Evolutionary conservation across 2,329 filamentous ascomycete species (phyloP), one percentile per base, ranked within the genome.

Genomic region (Ophiostoma quercus): DNA sequence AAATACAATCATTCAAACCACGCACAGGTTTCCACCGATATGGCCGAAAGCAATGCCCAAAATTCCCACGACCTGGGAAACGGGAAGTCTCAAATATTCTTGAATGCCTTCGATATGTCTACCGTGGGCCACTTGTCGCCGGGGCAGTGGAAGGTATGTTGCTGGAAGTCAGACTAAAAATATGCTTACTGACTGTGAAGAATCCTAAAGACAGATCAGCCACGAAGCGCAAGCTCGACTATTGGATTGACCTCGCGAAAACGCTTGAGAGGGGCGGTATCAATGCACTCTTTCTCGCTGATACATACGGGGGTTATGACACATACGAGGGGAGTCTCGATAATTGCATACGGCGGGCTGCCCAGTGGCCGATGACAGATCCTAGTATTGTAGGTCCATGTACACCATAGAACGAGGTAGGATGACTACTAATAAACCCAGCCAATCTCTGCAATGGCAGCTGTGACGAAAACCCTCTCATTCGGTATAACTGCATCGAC

Each of bases 281-380:
- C 43, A 73, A 54, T 4, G 68, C 71, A 9, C 54, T 71, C 2
- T 71, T 73, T 43, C 60, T 90, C 3, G 88, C 88, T 0, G 88
- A 90, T 74, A 89, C 86, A 0, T 88, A 88, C 68, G 87, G 87
- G 1, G 86, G 85, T 0, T 85, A 89, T 70, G 87, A 89, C 73
- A 88, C 85, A 0, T 89, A 89, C 70, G 82, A 87, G 70, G 82
- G 81, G 0, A 87, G 82, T 37, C 75, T 87, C 2, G 86, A 88
- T 73, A 84, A 87, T 69, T 88, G 85, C 74, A 88, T 89, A 72
- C 81, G 86, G 1, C 79, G 85, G 32, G 87, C 85, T 0, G 86
- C 87, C 0, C 87, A 90, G 74, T 89, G 86, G 85, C 87, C 88
- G 0, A 82, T 89, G 75, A 88, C 85, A 0, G 87, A 90, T 74